Evolutionary conservation across 2,329 filamentous ascomycete species (phyloP), one percentile per base, ranked within the genome.

Genomic region (Alternaria hordeiaustralica): DNA sequence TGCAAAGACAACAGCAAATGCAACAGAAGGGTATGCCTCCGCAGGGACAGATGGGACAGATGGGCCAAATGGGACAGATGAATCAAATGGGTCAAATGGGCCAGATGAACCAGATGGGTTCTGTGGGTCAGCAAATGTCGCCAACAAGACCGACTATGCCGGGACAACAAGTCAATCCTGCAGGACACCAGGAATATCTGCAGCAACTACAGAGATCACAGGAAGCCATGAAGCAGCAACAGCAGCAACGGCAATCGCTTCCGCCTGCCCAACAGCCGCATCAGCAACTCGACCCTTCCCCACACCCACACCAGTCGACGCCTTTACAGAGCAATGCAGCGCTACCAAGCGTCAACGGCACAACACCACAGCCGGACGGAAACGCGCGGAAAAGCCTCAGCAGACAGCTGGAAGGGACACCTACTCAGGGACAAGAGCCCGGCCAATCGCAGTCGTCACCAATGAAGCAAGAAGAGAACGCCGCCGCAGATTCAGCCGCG

Each of bases 1-100:
- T 86, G 36, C 82, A 84, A 33, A 86, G 87, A 70, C 87, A 88
- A 65, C 76, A 80, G 57, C 79, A 79, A 70, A 80, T 84, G 60
- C 60, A 63, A 46, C 55, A 60, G 78, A 80, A 82, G 45, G 79
- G 77, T 41, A 72, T 75, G 64, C 73, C 75, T 58, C 65, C 64
- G 41, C 74, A 71, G 57, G 66, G 63, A 46, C 74, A 75, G 55
- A 75, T 75, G 71, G 58, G 60, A 0, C 60, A 59, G 10, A 63
- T 63, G 60, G 56, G 60, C 10, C 49, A 53, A 41, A 53, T 53
- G 20, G 49, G 49, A 7, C 49, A 53, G 36, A 41, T 41, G 56
- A 58, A 50, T 13, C 55, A 43, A 13, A 63, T 63, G 60, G 56
- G 60, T n/a, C 49, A 53, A 41, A 53, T 53, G 13, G 49, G 49